A percentile compares a stretch with the other conserved stretches of the same genome.
Conservation (phyloP, 352 stramenopile genomes). For the Globisporangium lucens region DNA sequence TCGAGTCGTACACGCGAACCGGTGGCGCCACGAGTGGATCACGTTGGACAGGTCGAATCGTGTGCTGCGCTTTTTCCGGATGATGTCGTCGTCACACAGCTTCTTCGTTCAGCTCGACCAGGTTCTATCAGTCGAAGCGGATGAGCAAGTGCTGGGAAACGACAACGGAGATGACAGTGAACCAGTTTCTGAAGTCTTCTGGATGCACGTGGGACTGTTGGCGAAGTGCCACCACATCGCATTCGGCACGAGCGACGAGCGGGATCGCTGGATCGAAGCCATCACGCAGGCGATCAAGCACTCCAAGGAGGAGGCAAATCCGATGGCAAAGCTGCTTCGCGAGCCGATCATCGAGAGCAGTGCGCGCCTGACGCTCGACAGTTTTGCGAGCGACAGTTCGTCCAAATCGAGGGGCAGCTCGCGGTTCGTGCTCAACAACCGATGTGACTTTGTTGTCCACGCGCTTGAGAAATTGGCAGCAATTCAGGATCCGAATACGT, state of each 20-base stretch:
- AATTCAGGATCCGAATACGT: constrained; percentile 15
- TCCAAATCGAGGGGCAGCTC: constrained; percentile 18
- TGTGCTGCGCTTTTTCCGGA: constrained; percentile 44
- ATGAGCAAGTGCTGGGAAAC: background rate
- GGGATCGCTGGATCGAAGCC: constrained; percentile 27
- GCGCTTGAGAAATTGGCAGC: background rate
- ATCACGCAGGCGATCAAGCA: constrained; percentile 23
- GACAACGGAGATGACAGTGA: background rate
- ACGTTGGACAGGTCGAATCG: constrained; percentile 35
- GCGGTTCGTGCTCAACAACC: constrained; percentile 47
- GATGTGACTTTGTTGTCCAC: constrained; percentile 27
- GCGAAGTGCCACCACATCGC: constrained; percentile 48
- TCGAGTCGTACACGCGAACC: constrained; percentile 27
- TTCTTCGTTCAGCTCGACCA: constrained; percentile 31
- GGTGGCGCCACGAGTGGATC: constrained; percentile 58
- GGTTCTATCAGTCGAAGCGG: constrained; percentile 25
- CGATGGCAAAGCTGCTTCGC: constrained; percentile 10
- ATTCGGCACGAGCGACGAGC: constrained; percentile 34
- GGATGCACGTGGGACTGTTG: constrained; percentile 41
- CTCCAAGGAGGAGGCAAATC: background rate
- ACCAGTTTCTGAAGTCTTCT: constrained; percentile 26
- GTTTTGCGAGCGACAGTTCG: constrained; percentile 19
- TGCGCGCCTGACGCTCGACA: constrained; percentile 20
- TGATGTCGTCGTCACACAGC: constrained; percentile 31
- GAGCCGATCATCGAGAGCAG: constrained; percentile 22